A percentile compares a stretch with the other conserved stretches of the same genome.
phyloP scores from a whole-genome alignment of 1,139 yeast species.

The Suhomyces choctaworum region DNA sequence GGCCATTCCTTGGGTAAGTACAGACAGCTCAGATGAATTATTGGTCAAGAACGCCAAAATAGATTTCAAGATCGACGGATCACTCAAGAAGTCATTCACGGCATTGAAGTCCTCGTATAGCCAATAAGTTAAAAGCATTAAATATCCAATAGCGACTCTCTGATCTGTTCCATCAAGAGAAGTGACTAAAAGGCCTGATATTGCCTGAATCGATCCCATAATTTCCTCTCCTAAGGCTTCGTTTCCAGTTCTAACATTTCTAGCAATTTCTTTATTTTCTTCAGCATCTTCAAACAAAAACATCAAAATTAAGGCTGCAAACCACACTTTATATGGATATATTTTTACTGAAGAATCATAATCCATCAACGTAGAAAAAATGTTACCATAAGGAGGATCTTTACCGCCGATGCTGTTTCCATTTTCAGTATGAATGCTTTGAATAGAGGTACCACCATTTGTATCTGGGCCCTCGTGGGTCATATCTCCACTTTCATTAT shows the following conservation, averaged over 20 bases:
- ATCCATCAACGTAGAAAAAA: slow-evolving; percentile 70
- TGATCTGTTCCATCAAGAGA: slow-evolving; percentile 67
- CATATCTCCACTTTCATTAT: slow-evolving; percentile 25
- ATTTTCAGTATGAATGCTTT: not conserved
- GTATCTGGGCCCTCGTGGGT: not conserved
- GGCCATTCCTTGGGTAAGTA: slow-evolving; percentile 73
- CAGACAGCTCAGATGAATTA: slow-evolving; percentile 55
- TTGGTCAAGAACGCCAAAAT: slow-evolving; percentile 68
- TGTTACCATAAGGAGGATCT: slow-evolving; percentile 44
- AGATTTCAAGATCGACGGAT: slow-evolving; percentile 64
- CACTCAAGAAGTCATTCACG: slow-evolving; percentile 74
- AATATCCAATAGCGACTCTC: slow-evolving; percentile 74
- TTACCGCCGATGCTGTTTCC: not conserved
- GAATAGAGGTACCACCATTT: not conserved
- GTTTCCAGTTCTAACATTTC: slow-evolving; percentile 64
- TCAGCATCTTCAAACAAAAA: slow-evolving; percentile 61
- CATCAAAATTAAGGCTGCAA: slow-evolving; percentile 68
- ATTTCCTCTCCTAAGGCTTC: slow-evolving; percentile 71
- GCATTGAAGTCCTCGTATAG: slow-evolving; percentile 75
- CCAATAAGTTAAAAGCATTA: slow-evolving; percentile 76
- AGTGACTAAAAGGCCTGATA: slow-evolving; percentile 73
- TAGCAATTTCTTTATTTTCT: slow-evolving; percentile 52
- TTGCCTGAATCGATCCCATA: slow-evolving; percentile 72
- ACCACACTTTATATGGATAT: slow-evolving; percentile 89
- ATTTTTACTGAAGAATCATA: slow-evolving; percentile 74